Base-by-base conservation (phyloP, 495 filamentous ascomycete species). In the Hypoxylon perforatum region DNA sequence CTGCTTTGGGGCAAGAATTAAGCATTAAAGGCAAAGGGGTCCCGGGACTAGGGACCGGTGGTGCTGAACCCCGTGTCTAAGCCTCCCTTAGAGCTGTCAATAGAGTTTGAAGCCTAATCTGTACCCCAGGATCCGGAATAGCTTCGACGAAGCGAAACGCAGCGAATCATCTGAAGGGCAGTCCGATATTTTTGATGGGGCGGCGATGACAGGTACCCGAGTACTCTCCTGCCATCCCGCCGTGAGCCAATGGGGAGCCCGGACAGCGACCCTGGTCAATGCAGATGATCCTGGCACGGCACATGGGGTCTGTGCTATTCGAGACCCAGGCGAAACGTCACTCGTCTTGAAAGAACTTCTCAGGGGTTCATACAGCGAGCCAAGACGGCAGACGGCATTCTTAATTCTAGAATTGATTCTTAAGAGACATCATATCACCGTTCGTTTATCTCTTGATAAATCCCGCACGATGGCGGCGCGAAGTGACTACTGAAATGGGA, bases 261-360 rank as follows among this genome's bases (percentile, higher is more conserved):
- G 48, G 4, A 55, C 41, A 15, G 48, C 12, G 11, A 23, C 57
- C 52, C 57, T 35, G 39, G 39, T 39, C 21, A 52, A 49, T 35
- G 36, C 17, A 10, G n/a, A 23, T 36, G 36, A 45, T 54, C 62
- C 56, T 23, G 15, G 60, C 18, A 17, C 33, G 19, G 60, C 49
- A 64, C 55, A 64, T 49, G 41, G 46, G 42, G 47, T 33, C 44
- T 52, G 50, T 22, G 50, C 44, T 12, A 57, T 53, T 60, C 60
- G 65, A 69, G 65, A 69, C 65, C 65, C 55, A 69, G 35, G 45
- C 65, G 65, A 69, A 69, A 69, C 65, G 44, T 56, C 48, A 25
- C 60, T 38, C 65, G 59, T 69, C 58, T 63, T 63, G 54, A 44
- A 56, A 58, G 55, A 54, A 9, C 35, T 39, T 55, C 48, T 28